A percentile compares a stretch with the other conserved stretches of the same genome.
Evolutionary conservation across 768 basidiomycete species (phyloP).

Genomic region (Tricholoma bakamatsutake): DNA sequence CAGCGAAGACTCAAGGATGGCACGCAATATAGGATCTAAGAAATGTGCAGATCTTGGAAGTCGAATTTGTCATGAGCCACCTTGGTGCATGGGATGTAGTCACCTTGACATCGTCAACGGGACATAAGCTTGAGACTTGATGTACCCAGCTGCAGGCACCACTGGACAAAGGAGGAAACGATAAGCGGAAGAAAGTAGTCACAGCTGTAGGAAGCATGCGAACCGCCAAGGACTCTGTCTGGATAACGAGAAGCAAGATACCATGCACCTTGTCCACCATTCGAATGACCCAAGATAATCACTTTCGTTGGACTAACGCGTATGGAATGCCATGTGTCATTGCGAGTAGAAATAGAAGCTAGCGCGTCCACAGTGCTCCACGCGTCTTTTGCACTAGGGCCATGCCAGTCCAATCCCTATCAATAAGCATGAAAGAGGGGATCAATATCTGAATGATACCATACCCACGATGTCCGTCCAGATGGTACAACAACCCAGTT

Average conservation of each 20-base stretch:
- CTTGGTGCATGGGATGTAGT: neutral
- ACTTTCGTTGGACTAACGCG: conserved; percentile 35
- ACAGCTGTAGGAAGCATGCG: conserved; percentile 2
- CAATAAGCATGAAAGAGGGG: neutral
- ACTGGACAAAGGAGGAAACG: conserved; percentile 30
- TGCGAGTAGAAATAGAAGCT: conserved; percentile 33
- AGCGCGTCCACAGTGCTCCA: conserved; percentile 61
- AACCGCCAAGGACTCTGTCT: conserved; percentile 64
- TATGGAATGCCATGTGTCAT: conserved; percentile 36
- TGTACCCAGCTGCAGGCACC: conserved; percentile 75
- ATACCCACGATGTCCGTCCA: conserved; percentile 82
- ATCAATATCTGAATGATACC: conserved; percentile 3
- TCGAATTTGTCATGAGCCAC: neutral
- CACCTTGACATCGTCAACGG: conserved; percentile 62
- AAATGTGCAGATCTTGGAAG: conserved; percentile 61
- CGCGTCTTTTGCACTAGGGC: conserved; percentile 67
- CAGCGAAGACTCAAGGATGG: conserved; percentile 67
- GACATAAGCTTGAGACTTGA: conserved; percentile 85
- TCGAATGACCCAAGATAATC: conserved; percentile 86
- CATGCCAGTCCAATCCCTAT: conserved; percentile 92
- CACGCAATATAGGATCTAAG: conserved; percentile 66
- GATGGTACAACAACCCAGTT: conserved; percentile 80
- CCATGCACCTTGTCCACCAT: conserved; percentile 90
- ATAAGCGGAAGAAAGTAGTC: neutral
- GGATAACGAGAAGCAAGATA: conserved; percentile 73